These are phyloP conservation scores for Colletotrichum melonis DNA, from an alignment of 2,329 filamentous ascomycete species.

Conservation along the genomic window DNA sequence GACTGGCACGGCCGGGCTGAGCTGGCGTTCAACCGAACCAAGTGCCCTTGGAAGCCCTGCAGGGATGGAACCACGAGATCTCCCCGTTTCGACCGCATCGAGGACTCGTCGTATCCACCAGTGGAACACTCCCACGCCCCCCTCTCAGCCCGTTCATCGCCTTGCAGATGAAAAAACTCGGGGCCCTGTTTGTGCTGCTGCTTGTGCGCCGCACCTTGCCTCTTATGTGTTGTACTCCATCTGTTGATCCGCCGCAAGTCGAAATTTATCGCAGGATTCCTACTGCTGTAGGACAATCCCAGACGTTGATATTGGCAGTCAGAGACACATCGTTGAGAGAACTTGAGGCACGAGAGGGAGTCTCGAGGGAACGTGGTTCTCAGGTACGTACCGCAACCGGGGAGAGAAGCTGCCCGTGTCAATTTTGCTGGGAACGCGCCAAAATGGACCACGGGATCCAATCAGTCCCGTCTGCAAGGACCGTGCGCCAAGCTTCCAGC, in stretches of 20 bases:
- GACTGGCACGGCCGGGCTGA: conserved; percentile 28
- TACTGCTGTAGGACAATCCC: background rate
- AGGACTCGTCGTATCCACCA: conserved; percentile 30
- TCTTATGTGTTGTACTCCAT: background rate
- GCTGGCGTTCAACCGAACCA: conserved; percentile 36
- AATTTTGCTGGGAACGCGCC: conserved; percentile 26
- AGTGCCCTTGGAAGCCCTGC: conserved; percentile 35
- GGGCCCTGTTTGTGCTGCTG: conserved; percentile 25
- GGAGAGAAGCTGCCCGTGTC: conserved; percentile 18
- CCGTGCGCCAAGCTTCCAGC: conserved; percentile 26
- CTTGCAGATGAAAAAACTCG: conserved; percentile 30
- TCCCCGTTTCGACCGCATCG: conserved; percentile 38
- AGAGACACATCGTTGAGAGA: background rate
- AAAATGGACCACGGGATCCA: conserved; percentile 21
- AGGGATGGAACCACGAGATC: conserved; percentile 39
- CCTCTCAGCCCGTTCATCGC: conserved; percentile 23
- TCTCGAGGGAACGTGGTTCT: conserved; percentile 4
- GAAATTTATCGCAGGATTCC: background rate
- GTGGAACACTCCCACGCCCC: conserved; percentile 34
- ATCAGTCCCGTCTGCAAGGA: conserved; percentile 18
- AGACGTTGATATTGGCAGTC: background rate
- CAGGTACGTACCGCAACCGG: conserved; percentile 4
- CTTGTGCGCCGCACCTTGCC: conserved; percentile 15
- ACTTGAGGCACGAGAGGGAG: conserved; percentile 9
- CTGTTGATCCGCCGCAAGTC: conserved; percentile 1